Conservation (phyloP, 1,284 basidiomycete species). For the Ustilago curta region DNA sequence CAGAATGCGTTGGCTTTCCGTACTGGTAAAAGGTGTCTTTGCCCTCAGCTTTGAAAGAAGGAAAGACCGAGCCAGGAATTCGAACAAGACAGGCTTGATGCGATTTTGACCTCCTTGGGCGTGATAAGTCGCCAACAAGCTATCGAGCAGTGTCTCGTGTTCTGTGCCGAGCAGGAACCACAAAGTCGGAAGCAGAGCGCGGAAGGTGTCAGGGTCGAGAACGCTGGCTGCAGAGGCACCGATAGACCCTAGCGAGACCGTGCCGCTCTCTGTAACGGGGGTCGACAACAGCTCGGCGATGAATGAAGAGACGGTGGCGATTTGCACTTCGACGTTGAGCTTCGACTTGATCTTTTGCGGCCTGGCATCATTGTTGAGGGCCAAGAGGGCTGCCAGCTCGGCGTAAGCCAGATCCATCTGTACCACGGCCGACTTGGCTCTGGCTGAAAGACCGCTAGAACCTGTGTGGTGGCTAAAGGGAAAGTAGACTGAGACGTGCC, state of each 20-base stretch:
- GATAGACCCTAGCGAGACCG: slow-evolving; percentile 30
- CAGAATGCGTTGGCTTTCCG: slow-evolving; percentile 18
- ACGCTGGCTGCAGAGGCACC: slow-evolving; percentile 20
- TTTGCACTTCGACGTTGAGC: slow-evolving; percentile 42
- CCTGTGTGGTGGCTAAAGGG: slow-evolving; percentile 48
- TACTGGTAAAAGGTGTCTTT: slow-evolving; percentile 10
- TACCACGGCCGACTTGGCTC: slow-evolving; percentile 28
- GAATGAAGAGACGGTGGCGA: slow-evolving; percentile 39
- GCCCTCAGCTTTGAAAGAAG: slow-evolving; percentile 29
- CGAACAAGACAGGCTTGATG: slow-evolving; percentile 51
- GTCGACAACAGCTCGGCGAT: slow-evolving; percentile 32
- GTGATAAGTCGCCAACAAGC: slow-evolving; percentile 34
- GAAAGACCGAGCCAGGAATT: slow-evolving; percentile 47
- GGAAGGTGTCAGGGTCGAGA: slow-evolving; percentile 43
- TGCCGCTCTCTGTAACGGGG: slow-evolving; percentile 28
- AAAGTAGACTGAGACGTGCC: slow-evolving; percentile 52
- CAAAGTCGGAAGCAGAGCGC: slow-evolving; percentile 51
- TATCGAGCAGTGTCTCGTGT: slow-evolving; percentile 33
- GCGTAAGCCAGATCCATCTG: slow-evolving; percentile 54
- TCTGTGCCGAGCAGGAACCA: slow-evolving; percentile 53
- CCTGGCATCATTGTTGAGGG: slow-evolving; percentile 20
- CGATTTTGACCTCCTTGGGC: slow-evolving; percentile 25
- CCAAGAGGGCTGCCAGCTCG: slow-evolving; percentile 47
- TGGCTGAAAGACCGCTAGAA: slow-evolving; percentile 35
- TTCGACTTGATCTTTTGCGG: slow-evolving; percentile 28